Conservation (phyloP, 1,139 yeast genomes). For the Blastobotrys indianensis region DNA sequence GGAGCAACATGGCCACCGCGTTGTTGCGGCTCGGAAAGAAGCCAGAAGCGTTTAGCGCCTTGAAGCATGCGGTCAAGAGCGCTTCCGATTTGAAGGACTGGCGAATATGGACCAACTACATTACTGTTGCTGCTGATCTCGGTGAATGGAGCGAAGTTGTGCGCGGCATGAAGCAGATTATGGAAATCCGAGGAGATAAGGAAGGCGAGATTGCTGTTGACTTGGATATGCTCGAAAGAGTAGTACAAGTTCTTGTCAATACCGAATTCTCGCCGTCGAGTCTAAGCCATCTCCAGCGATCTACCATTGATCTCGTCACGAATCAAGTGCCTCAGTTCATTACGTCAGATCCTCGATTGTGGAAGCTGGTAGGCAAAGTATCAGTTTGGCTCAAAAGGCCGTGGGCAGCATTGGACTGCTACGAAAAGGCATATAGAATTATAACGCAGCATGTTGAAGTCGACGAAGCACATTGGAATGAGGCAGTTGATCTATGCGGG, state of each 20-base stretch:
- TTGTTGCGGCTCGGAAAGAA: slow-evolving; percentile 58
- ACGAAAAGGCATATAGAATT: slow-evolving; percentile 83
- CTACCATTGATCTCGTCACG: slow-evolving; percentile 66
- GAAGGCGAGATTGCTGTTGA: slow-evolving; percentile 66
- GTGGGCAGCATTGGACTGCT: slow-evolving; percentile 81
- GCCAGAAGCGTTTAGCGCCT: slow-evolving; percentile 76
- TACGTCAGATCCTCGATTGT: slow-evolving; percentile 64
- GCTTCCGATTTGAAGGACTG: slow-evolving; percentile 66
- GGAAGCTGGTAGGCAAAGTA: slow-evolving; percentile 80
- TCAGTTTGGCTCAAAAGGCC: slow-evolving; percentile 84
- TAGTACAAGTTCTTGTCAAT: slow-evolving; percentile 58
- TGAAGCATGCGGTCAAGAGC: slow-evolving; percentile 65
- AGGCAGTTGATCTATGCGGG: slow-evolving; percentile 71
- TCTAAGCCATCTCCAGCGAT: slow-evolving; percentile 43
- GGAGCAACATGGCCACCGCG: slow-evolving; percentile 93
- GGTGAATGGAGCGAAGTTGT: slow-evolving; percentile 86
- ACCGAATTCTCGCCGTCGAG: slow-evolving; percentile 36
- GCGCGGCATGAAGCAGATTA: slow-evolving; percentile 59
- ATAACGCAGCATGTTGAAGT: slow-evolving; percentile 33
- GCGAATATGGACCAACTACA: slow-evolving; percentile 87
- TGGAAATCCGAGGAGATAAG: slow-evolving; percentile 47
- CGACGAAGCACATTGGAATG: slow-evolving; percentile 63
- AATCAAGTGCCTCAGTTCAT: slow-evolving; percentile 61
- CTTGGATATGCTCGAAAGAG: slow-evolving; percentile 65
- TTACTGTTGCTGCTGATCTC: slow-evolving; percentile 73